phyloP scores from a whole-genome alignment of 2,329 filamentous ascomycete species.

The Phaeosphaeria sp. region DNA sequence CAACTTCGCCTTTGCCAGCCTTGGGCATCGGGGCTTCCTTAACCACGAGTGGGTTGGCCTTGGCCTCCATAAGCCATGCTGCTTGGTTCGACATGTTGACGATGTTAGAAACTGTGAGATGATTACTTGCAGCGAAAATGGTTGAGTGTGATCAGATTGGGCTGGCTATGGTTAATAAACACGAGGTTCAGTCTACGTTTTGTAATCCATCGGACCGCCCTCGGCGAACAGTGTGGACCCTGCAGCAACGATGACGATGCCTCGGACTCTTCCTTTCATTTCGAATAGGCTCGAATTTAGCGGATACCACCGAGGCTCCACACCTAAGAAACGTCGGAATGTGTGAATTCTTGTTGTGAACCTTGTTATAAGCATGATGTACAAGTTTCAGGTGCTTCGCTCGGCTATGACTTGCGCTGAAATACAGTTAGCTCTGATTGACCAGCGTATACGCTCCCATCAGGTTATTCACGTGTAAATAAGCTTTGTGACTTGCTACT shows the following conservation, averaged over 20 bases:
- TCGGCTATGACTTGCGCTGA: too few species aligned
- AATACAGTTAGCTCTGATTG: too few species aligned
- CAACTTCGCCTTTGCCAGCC: constrained; percentile 38
- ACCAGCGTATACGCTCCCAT: too few species aligned
- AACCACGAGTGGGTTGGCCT: constrained; percentile 37
- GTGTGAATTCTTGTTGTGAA: too few species aligned
- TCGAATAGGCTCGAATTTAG: background rate
- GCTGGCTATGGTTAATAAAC: background rate
- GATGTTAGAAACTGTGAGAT: background rate
- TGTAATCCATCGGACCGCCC: background rate
- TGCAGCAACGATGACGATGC: background rate
- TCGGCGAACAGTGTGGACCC: too few species aligned
- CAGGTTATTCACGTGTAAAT: too few species aligned
- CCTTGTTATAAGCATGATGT: too few species aligned
- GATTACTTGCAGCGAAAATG: background rate
- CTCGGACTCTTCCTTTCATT: background rate
- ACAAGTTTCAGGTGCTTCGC: too few species aligned
- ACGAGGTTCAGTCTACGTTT: background rate
- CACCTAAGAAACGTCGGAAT: background rate
- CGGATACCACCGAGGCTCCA: background rate
- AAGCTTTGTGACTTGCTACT: background rate
- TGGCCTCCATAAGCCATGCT: constrained; percentile 39
- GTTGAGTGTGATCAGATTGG: background rate
- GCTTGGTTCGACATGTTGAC: constrained; percentile 41
- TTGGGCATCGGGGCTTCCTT: constrained; percentile 36